A percentile compares a stretch with the other conserved stretches of the same genome.
Conservation (phyloP, 2,329 filamentous ascomycete genomes). For the Nemania serpens region DNA sequence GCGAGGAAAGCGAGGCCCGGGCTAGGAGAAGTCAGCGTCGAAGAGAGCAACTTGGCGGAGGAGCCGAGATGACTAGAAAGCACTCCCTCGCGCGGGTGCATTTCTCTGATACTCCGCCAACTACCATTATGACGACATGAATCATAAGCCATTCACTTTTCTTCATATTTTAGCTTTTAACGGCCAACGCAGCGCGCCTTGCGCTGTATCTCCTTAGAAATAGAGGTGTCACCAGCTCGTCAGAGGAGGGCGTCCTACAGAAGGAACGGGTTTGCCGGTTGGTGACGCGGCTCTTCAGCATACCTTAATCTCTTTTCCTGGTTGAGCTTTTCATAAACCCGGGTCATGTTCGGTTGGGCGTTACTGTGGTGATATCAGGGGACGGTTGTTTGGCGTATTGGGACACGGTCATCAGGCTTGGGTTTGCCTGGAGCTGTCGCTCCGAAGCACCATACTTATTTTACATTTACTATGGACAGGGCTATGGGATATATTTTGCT, state of each 20-base stretch:
- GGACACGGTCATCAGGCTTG: conserved; percentile 1
- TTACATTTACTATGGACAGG: conserved; percentile 6
- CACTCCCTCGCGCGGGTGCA: conserved; percentile 40
- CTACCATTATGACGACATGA: conserved; percentile 38
- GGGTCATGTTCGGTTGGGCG: not conserved
- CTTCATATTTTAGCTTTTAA: not conserved
- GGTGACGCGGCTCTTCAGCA: not conserved
- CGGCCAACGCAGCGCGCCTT: not conserved
- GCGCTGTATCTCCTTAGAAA: not conserved
- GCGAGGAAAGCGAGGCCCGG: conserved; percentile 65
- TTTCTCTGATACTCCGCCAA: conserved; percentile 41
- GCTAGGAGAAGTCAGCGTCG: conserved; percentile 59
- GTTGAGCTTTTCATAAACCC: not conserved
- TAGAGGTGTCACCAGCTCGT: not conserved
- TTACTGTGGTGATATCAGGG: not conserved
- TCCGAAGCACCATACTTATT: conserved; percentile 3
- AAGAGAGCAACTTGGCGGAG: conserved; percentile 42
- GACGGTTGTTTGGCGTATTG: conserved; percentile 5
- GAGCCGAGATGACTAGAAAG: conserved; percentile 32
- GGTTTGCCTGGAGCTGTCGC: not conserved
- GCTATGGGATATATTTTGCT: conserved; percentile 16
- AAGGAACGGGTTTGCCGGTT: not conserved
- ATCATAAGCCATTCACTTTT: not conserved
- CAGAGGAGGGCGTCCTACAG: not conserved
- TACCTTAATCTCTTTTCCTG: not conserved